phyloP scores from a whole-genome alignment of 345 rosid genomes.

The Eucalyptus leucophloia region DNA sequence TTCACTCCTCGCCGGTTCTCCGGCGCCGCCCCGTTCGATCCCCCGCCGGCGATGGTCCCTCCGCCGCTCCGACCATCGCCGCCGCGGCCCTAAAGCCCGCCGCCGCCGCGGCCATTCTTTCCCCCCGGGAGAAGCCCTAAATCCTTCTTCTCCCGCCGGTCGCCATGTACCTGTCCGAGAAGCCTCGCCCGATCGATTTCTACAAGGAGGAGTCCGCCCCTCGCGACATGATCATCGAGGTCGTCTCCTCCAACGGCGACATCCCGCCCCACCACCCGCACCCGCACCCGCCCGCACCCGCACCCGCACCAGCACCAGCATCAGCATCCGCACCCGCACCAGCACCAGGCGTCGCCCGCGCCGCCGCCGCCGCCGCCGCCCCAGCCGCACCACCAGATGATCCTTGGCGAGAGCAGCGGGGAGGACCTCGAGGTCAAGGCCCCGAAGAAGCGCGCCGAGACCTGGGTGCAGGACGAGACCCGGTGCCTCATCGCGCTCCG shows the following conservation, averaged over 20 bases:
- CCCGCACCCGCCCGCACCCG: conserved; percentile 19
- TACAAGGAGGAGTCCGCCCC: conserved; percentile 56
- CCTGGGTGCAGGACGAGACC: conserved; percentile 98
- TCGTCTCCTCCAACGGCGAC: conserved; percentile 45
- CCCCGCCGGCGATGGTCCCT: neutral
- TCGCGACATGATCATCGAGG: conserved; percentile 81
- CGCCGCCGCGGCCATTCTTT: neutral
- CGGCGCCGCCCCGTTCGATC: neutral
- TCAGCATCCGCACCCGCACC: neutral
- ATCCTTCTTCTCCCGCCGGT: neutral
- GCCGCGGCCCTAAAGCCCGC: neutral
- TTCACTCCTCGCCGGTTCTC: neutral
- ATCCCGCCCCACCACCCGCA: conserved; percentile 24
- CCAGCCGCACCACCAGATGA: conserved; percentile 40
- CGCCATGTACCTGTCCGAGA: conserved; percentile 74
- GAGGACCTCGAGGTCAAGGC: conserved; percentile 74
- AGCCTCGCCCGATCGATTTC: conserved; percentile 62
- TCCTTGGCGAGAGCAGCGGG: conserved; percentile 77
- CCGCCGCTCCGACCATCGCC: neutral
- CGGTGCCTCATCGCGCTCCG: conserved; percentile 66
- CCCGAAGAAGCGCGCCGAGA: conserved; percentile 97
- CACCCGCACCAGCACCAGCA: conserved; percentile 7
- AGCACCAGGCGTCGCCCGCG: neutral
- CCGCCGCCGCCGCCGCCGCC: neutral
- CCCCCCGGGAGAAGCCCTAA: neutral